These are phyloP conservation scores for Pisolithus orientalis DNA, from an alignment of 768 basidiomycete genomes.

Conservation along the genomic window DNA sequence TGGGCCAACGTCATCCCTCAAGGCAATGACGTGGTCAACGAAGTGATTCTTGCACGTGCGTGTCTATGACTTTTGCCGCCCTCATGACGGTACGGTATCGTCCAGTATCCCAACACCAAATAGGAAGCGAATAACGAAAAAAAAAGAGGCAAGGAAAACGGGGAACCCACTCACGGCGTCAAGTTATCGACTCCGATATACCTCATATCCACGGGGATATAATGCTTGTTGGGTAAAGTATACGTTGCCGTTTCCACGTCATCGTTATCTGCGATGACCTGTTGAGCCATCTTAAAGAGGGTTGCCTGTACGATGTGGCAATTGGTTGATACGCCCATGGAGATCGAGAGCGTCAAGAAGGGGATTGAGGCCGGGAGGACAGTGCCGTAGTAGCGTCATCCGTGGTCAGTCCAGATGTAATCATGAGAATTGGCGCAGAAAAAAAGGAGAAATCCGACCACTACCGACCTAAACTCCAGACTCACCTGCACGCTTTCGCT, in stretches of 20 bases:
- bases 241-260: slow-evolving; percentile 61
- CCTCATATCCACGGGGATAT: slow-evolving; percentile 80
- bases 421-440: too few species aligned
- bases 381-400: not conserved
- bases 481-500: slow-evolving; percentile 88
- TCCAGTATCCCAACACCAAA: too few species aligned
- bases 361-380: not conserved
- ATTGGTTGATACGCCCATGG: too few species aligned
- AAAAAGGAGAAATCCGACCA: not conserved
- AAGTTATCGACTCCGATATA: slow-evolving; percentile 68
- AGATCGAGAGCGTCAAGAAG: not conserved
- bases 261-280: slow-evolving; percentile 60
- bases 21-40: not conserved
- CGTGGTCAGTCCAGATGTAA: not conserved
- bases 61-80: too few species aligned
- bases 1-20: too few species aligned
- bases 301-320: slow-evolving; percentile 57
- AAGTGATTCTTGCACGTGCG: too few species aligned
- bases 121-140: not conserved
- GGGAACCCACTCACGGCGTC: slow-evolving; percentile 46
- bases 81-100: too few species aligned
- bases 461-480: slow-evolving; percentile 3
- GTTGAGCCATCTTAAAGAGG: slow-evolving; percentile 81
- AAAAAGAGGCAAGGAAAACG: not conserved
- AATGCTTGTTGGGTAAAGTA: slow-evolving; percentile 89